Base-by-base conservation (phyloP, 176 grass and related monocot species). In the Aechmea fasciata region DNA sequence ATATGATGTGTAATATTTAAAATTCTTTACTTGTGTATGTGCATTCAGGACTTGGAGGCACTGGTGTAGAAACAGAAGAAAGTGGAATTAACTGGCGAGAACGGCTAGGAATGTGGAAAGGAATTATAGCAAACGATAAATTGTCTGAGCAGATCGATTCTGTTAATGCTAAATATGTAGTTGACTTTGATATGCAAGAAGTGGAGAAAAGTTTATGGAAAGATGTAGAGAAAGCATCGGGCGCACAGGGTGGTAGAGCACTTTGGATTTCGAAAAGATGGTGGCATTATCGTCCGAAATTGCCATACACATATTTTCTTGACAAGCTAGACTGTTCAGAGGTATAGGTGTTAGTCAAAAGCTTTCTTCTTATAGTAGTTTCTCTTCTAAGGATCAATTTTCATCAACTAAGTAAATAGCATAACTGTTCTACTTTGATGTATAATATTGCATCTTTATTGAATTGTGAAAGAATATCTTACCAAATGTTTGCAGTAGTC, bases 161-260 rank as follows among this genome's bases (percentile, higher is more conserved):
- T 41, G 33, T 67, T 55, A 73, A 57, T 80, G 78, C 78, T n/a
- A 80, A 80, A 66, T 80, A 80, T 68, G 78, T 80, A 67, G 70
- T 80, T 80, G 78, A 80, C 50, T 80, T 80, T 80, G 78, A 80
- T 80, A 80, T 80, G 78, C 51, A 80, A 57, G 78, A 80, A 80
- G 78, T 80, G 41, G 78, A 80, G 70, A 80, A 59, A 55, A 80
- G 78, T 80, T 73, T 80, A 55, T 29, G 78, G 0, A 57, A 80
- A 54, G 69, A 80, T 69, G 69, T 80, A 8, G 71, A 67, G 70
- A 80, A 33, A 65, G 33, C 70, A 57, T 73, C 69, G 68, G 28
- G 67, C n/a, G 47, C 49, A 24, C 25, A 54, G 4, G 50, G 70
- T 66, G 49, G 50, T 18, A 80, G 78, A 67, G 78, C 78, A 67